A percentile compares a stretch with the other conserved stretches of the same genome.
Conservation (phyloP, 306 rosid genomes). For the Glycyrrhiza uralensis region DNA sequence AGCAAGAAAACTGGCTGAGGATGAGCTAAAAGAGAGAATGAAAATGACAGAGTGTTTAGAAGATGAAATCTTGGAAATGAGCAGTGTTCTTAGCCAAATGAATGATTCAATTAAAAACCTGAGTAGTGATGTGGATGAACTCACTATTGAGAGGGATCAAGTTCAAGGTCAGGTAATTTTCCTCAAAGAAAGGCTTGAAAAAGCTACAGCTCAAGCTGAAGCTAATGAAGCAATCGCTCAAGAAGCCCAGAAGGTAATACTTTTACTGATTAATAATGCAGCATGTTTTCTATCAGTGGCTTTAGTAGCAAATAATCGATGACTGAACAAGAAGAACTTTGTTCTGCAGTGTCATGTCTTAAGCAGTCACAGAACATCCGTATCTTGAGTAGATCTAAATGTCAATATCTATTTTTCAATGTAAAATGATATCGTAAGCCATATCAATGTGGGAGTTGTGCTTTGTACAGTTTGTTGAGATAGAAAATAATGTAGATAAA, state of each 20-base stretch:
- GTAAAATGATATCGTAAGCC: slow-evolving; percentile 2
- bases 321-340: not conserved
- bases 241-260: slow-evolving; percentile 74
- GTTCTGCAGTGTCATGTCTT: not conserved
- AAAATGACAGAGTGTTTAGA: slow-evolving; percentile 60
- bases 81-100: slow-evolving; percentile 54
- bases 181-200: slow-evolving; percentile 59
- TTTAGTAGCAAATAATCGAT: not conserved
- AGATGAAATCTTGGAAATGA: slow-evolving; percentile 66
- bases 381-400: not conserved
- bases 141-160: slow-evolving; percentile 58
- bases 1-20: slow-evolving; percentile 44
- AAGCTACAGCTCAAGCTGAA: slow-evolving; percentile 58
- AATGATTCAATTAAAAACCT: slow-evolving; percentile 49
- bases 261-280: not conserved
- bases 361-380: not conserved
- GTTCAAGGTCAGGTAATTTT: slow-evolving; percentile 51
- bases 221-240: slow-evolving; percentile 61
- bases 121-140: slow-evolving; percentile 46
- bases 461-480: not conserved
- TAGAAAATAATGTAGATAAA: not conserved
- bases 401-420: not conserved
- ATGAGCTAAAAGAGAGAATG: slow-evolving; percentile 55
- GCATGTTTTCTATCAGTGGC: not conserved
- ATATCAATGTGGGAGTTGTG: not conserved